Conservation (phyloP, 208 protist genomes). For the Herpetomonas samuelpessoai region DNA sequence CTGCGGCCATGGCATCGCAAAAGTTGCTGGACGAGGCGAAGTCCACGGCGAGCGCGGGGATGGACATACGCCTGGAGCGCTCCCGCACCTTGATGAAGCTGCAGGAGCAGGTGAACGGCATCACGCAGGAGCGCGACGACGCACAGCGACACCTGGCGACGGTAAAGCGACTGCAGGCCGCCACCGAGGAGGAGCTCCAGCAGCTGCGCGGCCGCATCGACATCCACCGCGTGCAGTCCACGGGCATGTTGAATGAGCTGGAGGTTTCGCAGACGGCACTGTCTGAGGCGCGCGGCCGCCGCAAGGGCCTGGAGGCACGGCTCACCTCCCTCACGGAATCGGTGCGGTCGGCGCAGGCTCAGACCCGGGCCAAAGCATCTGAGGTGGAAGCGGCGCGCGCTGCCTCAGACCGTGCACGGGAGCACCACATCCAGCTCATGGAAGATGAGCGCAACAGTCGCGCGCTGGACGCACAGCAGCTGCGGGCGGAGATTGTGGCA, state of each 20-base stretch:
- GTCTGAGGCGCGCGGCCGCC: conserved; percentile 44
- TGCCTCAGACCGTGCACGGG: conserved; percentile 49
- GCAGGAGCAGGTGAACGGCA: conserved; percentile 43
- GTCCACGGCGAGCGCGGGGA: conserved; percentile 22
- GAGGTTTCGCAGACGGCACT: conserved; percentile 33
- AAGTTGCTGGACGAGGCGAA: conserved; percentile 63
- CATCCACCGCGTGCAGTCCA: conserved; percentile 42
- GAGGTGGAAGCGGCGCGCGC: conserved; percentile 40
- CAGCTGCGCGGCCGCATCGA: conserved; percentile 44
- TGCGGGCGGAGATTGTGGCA: conserved; percentile 61
- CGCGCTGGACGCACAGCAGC: conserved; percentile 43
- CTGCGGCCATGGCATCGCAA: conserved; percentile 48
- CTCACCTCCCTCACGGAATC: conserved; percentile 28
- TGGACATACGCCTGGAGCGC: conserved; percentile 34
- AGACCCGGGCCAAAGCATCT: conserved; percentile 27
- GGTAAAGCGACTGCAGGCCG: conserved; percentile 52
- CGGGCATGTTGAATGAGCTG: conserved; percentile 31
- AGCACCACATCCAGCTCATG: conserved; percentile 57
- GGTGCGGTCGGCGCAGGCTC: conserved; percentile 29
- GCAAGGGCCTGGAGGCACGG: conserved; percentile 36
- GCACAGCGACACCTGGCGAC: conserved; percentile 61
- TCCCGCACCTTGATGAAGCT: conserved; percentile 35
- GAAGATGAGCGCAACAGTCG: conserved; percentile 66
- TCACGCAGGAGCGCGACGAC: conserved; percentile 53
- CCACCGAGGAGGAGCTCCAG: conserved; percentile 57